phyloP scores from a whole-genome alignment of 345 rosid genomes.

The Fremontodendron californicum region DNA sequence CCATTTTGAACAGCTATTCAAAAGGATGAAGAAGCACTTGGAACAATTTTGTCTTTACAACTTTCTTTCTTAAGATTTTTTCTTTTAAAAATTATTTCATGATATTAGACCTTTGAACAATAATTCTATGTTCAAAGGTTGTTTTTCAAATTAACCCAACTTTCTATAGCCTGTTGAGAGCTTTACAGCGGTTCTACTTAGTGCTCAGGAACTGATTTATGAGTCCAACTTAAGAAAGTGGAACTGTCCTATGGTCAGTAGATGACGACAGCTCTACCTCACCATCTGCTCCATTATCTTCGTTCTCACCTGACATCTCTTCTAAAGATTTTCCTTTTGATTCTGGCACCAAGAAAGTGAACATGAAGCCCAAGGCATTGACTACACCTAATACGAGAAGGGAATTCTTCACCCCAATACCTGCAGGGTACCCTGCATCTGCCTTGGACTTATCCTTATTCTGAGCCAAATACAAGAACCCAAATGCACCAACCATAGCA shows the following conservation, averaged over 20 bases:
- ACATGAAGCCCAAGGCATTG: slow-evolving; percentile 56
- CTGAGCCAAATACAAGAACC: slow-evolving; percentile 77
- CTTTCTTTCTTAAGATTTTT: no score
- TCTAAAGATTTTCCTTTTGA: slow-evolving; percentile 78
- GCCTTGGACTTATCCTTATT: slow-evolving; percentile 57
- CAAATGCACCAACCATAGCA: slow-evolving; percentile 81
- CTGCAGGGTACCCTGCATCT: slow-evolving; percentile 83
- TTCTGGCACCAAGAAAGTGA: slow-evolving; percentile 80
- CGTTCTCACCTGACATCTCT: slow-evolving; percentile 29
- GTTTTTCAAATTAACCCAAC: no score
- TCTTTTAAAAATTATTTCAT: no score
- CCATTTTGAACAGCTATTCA: no score
- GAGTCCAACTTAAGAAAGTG: slow-evolving; percentile 21
- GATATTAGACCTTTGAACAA: no score
- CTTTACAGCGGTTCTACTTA: not conserved
- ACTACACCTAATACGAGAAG: slow-evolving; percentile 36
- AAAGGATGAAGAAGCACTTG: no score
- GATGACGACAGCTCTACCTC: slow-evolving; percentile 8
- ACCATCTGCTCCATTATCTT: slow-evolving; percentile 11
- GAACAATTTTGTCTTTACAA: no score
- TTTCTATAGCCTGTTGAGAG: not conserved
- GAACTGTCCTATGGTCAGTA: slow-evolving; percentile 22
- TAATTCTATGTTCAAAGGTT: no score
- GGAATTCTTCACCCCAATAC: slow-evolving; percentile 77
- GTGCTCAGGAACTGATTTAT: not conserved